phyloP scores from a whole-genome alignment of 2,329 filamentous ascomycete species.

The Fusarium penzigii region DNA sequence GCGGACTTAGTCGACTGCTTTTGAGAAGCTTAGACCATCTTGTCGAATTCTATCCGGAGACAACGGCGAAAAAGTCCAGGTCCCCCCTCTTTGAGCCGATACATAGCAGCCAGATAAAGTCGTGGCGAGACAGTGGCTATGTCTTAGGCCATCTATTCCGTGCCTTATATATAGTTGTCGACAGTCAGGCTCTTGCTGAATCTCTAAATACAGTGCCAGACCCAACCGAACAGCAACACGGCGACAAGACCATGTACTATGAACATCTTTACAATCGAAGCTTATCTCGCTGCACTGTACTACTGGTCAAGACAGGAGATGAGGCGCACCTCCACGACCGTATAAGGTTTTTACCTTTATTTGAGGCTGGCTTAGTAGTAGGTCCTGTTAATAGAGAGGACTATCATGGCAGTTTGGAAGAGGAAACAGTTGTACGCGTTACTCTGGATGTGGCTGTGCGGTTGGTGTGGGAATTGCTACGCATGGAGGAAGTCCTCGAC shows the following conservation, averaged over 20 bases:
- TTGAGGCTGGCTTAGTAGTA: background rate
- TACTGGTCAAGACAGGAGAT: background rate
- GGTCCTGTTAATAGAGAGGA: too few relatives aligned
- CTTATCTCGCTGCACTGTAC: background rate
- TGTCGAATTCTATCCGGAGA: background rate
- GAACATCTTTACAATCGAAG: background rate
- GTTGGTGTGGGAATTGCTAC: too few relatives aligned
- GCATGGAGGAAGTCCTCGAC: too few relatives aligned
- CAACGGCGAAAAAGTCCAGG: too few relatives aligned
- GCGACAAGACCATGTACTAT: background rate
- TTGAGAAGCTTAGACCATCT: background rate
- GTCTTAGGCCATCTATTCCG: background rate
- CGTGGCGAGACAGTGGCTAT: slow-evolving; percentile 1
- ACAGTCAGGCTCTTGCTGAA: too few relatives aligned
- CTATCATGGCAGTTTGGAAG: too few relatives aligned
- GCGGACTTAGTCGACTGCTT: background rate
- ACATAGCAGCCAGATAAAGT: background rate
- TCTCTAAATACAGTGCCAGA: background rate
- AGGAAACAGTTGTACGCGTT: too few relatives aligned
- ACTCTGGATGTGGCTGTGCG: too few relatives aligned
- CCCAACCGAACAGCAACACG: background rate
- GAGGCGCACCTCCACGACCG: background rate
- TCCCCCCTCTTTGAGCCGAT: background rate
- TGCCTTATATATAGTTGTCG: background rate
- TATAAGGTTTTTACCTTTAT: slow-evolving; percentile 1